These are phyloP conservation scores for Pythium folliculosum DNA, from an alignment of 352 stramenopile species.

Conservation along the genomic window DNA sequence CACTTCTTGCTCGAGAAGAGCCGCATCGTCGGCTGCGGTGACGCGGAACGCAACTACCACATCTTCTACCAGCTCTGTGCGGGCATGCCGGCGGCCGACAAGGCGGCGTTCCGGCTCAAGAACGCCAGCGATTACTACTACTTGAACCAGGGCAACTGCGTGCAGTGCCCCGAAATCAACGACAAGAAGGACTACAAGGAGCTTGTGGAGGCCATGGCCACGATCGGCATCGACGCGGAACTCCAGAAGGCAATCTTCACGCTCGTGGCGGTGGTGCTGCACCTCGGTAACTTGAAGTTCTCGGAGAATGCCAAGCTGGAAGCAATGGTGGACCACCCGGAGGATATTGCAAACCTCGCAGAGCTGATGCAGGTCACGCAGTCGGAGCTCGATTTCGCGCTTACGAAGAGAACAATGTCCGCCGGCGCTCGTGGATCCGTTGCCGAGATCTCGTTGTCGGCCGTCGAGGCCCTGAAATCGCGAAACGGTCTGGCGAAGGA, in stretches of 20 bases:
- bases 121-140: slow-evolving; percentile 91
- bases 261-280: slow-evolving; percentile 96
- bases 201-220: slow-evolving; percentile 91
- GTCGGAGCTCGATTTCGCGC: slow-evolving; percentile 83
- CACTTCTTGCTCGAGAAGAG: slow-evolving; percentile 99
- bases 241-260: slow-evolving; percentile 94
- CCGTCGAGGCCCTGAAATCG: slow-evolving; percentile 81
- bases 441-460: slow-evolving; percentile 83
- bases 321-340: slow-evolving; percentile 59
- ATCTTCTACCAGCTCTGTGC: slow-evolving; percentile 98
- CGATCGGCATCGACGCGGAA: slow-evolving; percentile 87
- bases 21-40: slow-evolving; percentile 92
- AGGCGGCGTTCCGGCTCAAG: slow-evolving; percentile 80
- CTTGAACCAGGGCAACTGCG: slow-evolving; percentile 93
- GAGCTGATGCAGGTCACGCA: slow-evolving; percentile 87
- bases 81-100: slow-evolving; percentile 68
- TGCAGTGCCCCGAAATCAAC: slow-evolving; percentile 92
- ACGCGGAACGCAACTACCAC: slow-evolving; percentile 98
- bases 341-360: slow-evolving; percentile 74
- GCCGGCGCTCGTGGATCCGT: slow-evolving; percentile 81
- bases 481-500: slow-evolving; percentile 96
- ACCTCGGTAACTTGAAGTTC: slow-evolving; percentile 97
- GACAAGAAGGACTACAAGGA: slow-evolving; percentile 95
- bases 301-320: slow-evolving; percentile 87
- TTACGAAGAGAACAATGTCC: slow-evolving; percentile 89